Conservation (phyloP, 495 filamentous ascomycete genomes). For the Penicillium diatomitis region DNA sequence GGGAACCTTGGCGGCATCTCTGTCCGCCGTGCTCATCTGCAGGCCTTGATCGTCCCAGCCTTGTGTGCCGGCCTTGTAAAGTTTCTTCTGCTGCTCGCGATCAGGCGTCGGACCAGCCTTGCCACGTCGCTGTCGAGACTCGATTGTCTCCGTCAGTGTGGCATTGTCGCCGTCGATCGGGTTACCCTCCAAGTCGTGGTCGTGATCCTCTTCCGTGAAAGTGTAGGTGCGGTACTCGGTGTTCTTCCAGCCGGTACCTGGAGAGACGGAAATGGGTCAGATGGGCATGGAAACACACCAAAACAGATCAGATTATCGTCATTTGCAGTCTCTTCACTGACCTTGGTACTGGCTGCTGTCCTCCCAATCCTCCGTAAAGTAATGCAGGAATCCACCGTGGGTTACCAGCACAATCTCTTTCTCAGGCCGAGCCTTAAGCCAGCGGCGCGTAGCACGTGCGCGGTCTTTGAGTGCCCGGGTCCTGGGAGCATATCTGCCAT, state of each 20-base stretch:
- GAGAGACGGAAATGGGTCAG: background rate
- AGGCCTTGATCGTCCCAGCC: slow-evolving; percentile 38
- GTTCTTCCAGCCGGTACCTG: slow-evolving; percentile 78
- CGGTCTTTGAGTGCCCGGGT: slow-evolving; percentile 50
- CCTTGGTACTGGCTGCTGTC: slow-evolving; percentile 48
- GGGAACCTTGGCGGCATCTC: slow-evolving; percentile 28
- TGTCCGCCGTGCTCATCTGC: slow-evolving; percentile 33
- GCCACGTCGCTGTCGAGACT: slow-evolving; percentile 51
- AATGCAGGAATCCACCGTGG: slow-evolving; percentile 65
- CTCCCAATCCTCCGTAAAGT: slow-evolving; percentile 76
- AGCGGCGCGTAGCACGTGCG: slow-evolving; percentile 56
- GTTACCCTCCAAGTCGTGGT: slow-evolving; percentile 29
- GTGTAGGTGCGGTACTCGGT: slow-evolving; percentile 70
- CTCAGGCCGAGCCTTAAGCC: slow-evolving; percentile 49
- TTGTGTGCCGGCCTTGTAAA: slow-evolving; percentile 33
- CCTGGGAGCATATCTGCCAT: slow-evolving; percentile 49
- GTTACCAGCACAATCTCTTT: slow-evolving; percentile 63
- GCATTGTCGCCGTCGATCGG: slow-evolving; percentile 45
- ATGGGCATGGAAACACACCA: no score
- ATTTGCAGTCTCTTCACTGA: slow-evolving; percentile 16
- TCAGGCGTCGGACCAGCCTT: slow-evolving; percentile 26
- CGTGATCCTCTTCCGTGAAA: slow-evolving; percentile 45
- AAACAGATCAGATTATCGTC: no score
- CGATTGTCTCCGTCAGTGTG: slow-evolving; percentile 51
- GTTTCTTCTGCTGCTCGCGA: slow-evolving; percentile 29